These are phyloP conservation scores for Thelephora terrestris DNA, from an alignment of 1,284 basidiomycete genomes.

Conservation along the genomic window DNA sequence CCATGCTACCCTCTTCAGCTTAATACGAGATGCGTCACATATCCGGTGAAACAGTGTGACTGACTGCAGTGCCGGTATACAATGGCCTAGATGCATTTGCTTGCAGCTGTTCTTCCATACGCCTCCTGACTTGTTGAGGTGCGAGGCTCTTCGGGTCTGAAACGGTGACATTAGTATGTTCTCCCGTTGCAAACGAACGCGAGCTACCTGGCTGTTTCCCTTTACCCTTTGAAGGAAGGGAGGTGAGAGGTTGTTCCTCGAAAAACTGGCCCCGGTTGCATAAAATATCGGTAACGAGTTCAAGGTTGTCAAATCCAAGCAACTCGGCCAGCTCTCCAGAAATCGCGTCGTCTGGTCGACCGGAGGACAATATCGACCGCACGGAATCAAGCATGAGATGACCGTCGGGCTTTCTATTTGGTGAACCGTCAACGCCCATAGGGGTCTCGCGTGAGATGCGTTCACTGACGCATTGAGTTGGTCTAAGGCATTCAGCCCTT, in stretches of 20 bases:
- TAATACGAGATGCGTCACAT: not conserved
- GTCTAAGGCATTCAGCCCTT: slow-evolving; percentile 20
- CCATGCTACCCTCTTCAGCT: slow-evolving; percentile 27
- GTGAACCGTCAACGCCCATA: not conserved
- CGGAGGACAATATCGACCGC: slow-evolving; percentile 23
- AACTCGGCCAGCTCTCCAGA: slow-evolving; percentile 73
- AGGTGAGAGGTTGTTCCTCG: not conserved
- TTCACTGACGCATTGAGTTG: slow-evolving; percentile 19
- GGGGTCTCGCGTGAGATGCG: slow-evolving; percentile 8
- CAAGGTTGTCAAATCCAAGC: slow-evolving; percentile 83
- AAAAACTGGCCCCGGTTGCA: slow-evolving; percentile 30
- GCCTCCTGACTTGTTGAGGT: slow-evolving; percentile 45
- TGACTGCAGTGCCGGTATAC: slow-evolving; percentile 48
- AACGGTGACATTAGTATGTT: slow-evolving; percentile 5
- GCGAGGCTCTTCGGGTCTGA: slow-evolving; percentile 29
- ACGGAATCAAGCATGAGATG: slow-evolving; percentile 22
- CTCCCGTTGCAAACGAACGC: not conserved
- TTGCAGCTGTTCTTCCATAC: slow-evolving; percentile 57
- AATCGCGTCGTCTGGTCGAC: slow-evolving; percentile 53
- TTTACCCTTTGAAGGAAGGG: not conserved
- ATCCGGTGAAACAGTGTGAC: slow-evolving; percentile 12
- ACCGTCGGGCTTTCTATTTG: slow-evolving; percentile 23
- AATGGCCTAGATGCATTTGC: slow-evolving; percentile 62
- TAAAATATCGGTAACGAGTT: slow-evolving; percentile 52
- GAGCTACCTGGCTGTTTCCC: slow-evolving; percentile 7